These are phyloP conservation scores for Gossypium thurberi DNA, from an alignment of 345 rosid genomes.

Conservation along the genomic window DNA sequence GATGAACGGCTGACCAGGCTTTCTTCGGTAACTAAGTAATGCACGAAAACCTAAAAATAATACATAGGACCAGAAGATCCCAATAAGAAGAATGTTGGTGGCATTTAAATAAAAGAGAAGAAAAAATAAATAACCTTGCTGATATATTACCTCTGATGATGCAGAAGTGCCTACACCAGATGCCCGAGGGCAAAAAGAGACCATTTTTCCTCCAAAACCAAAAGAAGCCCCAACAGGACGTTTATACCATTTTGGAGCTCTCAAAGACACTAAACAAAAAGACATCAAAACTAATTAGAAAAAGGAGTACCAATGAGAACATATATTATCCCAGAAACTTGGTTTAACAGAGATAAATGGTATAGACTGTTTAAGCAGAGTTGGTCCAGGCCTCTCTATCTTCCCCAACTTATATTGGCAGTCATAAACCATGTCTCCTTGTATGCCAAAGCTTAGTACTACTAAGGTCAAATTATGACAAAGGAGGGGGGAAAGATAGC, in stretches of 20 bases:
- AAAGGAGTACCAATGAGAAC: background rate
- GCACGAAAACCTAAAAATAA: constrained; percentile 61
- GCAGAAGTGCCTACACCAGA: constrained; percentile 34
- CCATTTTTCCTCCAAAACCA: constrained; percentile 98
- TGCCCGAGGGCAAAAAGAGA: constrained; percentile 56
- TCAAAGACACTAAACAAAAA: constrained; percentile 41
- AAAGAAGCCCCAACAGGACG: constrained; percentile 89
- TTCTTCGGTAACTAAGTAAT: constrained; percentile 70
- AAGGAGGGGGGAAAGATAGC: too few species aligned
- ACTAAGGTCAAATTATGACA: background rate
- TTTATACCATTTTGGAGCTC: constrained; percentile 96
- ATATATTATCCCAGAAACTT: background rate
- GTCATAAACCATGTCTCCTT: background rate
- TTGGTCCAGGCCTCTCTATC: background rate
- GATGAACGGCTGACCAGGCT: constrained; percentile 70
- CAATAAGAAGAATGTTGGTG: background rate
- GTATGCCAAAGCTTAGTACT: background rate
- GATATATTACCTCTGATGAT: constrained; percentile 61
- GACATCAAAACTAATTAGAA: background rate
- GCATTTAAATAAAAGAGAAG: constrained; percentile 6
- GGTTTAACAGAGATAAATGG: background rate
- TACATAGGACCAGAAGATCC: constrained; percentile 13
- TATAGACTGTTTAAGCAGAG: background rate
- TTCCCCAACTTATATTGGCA: background rate
- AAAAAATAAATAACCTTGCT: background rate